phyloP scores from a whole-genome alignment of 345 rosid genomes.

The Anastatica hierochuntica region DNA sequence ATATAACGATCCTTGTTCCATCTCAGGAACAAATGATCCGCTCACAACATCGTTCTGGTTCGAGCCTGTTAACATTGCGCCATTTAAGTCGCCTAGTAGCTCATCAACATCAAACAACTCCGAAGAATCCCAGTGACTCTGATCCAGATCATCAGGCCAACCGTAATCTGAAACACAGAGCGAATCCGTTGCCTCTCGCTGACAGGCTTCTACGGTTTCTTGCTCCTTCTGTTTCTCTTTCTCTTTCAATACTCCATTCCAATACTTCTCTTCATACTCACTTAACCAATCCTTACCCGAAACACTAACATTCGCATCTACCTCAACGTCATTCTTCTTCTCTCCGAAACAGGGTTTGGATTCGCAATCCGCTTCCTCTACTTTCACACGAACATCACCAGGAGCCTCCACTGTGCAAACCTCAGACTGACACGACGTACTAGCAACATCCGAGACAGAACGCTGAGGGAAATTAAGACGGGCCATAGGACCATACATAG shows the following conservation, averaged over 20 bases:
- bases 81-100: slow-evolving; percentile 29
- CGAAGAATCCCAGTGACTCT: slow-evolving; percentile 7
- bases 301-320: neutral
- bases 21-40: neutral
- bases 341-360: slow-evolving; percentile 1
- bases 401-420: slow-evolving; percentile 29
- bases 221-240: slow-evolving; percentile 11
- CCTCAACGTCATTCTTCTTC: neutral
- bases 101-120: slow-evolving; percentile 43
- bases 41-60: neutral
- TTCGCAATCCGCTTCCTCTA: slow-evolving; percentile 27
- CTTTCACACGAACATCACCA: slow-evolving; percentile 8
- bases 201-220: neutral
- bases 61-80: neutral
- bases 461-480: slow-evolving; percentile 48
- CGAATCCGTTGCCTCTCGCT: neutral
- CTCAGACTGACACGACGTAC: slow-evolving; percentile 37
- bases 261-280: slow-evolving; percentile 6
- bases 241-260: neutral
- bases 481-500: slow-evolving; percentile 59
- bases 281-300: slow-evolving; percentile 7
- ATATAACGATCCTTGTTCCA: neutral
- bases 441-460: slow-evolving; percentile 20
- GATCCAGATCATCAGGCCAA: slow-evolving; percentile 15
- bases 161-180: slow-evolving; percentile 11